A percentile compares a stretch with the other conserved stretches of the same genome.
Evolutionary conservation across 305 asterid genomes (phyloP).

Genomic region (Fraxinus floribunda): DNA sequence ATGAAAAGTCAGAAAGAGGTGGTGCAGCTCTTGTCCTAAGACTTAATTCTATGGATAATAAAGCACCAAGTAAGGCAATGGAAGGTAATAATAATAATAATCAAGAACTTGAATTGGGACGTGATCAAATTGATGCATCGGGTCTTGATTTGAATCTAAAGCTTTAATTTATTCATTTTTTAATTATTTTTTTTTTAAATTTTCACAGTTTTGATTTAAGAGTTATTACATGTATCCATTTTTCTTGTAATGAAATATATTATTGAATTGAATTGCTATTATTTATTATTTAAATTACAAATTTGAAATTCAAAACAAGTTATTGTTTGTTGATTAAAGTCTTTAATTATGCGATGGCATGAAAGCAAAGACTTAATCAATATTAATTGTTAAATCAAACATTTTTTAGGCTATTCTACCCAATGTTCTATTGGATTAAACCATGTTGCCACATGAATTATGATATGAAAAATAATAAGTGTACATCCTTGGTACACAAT

Average conservation of each 20-base stretch:
- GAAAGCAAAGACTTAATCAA: too few species aligned
- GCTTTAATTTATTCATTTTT: slow-evolving; percentile 32
- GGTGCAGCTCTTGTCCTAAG: slow-evolving; percentile 29
- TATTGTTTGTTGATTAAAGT: not conserved
- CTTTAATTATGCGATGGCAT: not conserved
- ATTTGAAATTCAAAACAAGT: not conserved
- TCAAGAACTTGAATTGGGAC: slow-evolving; percentile 18
- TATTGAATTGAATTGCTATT: not conserved
- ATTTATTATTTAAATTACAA: not conserved
- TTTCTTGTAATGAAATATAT: not conserved
- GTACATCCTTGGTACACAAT: too few species aligned
- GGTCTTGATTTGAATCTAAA: slow-evolving; percentile 59
- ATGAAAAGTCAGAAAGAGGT: slow-evolving; percentile 23
- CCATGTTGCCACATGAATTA: too few species aligned
- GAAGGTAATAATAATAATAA: slow-evolving; percentile 11
- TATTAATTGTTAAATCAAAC: too few species aligned
- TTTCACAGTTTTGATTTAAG: not conserved
- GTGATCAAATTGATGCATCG: slow-evolving; percentile 24
- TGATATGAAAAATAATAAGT: too few species aligned
- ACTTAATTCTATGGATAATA: not conserved
- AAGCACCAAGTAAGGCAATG: slow-evolving; percentile 2
- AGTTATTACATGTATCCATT: not conserved
- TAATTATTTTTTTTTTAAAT: not conserved
- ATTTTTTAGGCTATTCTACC: too few species aligned
- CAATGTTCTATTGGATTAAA: too few species aligned